Evolutionary conservation across 441 rosid species (phyloP).

Genomic region (Adansonia rubrostipa): DNA sequence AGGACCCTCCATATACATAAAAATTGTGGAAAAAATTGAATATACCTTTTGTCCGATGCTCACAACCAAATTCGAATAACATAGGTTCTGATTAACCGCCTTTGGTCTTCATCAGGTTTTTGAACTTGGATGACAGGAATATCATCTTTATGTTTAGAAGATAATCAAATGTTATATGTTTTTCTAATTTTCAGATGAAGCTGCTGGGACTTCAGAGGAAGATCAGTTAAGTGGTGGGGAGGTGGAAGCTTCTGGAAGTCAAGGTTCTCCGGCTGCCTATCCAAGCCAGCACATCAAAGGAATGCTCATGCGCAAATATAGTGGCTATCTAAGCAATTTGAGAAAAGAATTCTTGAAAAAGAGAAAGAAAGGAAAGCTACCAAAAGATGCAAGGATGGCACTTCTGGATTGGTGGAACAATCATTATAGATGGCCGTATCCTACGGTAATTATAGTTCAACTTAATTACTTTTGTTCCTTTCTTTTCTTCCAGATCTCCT

Average conservation of each 20-base stretch:
- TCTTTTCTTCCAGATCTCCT: neutral
- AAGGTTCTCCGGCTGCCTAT: conserved; percentile 29
- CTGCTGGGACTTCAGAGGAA: conserved; percentile 51
- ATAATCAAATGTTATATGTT: neutral
- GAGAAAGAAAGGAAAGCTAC: conserved; percentile 64
- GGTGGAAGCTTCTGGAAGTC: conserved; percentile 42
- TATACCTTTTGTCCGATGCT: no score
- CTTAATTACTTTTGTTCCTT: neutral
- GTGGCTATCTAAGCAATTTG: conserved; percentile 57
- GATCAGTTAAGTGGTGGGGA: conserved; percentile 50
- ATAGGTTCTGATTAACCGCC: no score
- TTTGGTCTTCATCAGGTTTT: neutral
- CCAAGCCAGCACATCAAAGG: conserved; percentile 43
- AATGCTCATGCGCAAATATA: conserved; percentile 56
- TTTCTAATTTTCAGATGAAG: conserved; percentile 42
- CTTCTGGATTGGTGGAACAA: conserved; percentile 68
- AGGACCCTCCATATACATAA: no score
- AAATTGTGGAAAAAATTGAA: no score
- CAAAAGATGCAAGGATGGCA: conserved; percentile 53
- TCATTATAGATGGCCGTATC: conserved; percentile 72
- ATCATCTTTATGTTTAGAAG: neutral
- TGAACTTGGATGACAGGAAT: neutral
- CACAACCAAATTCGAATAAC: no score
- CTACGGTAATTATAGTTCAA: conserved; percentile 46
- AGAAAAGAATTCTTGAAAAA: conserved; percentile 63